Evolutionary conservation across 331 rosid species (phyloP).

Genomic region (Prunus yedoensis): DNA sequence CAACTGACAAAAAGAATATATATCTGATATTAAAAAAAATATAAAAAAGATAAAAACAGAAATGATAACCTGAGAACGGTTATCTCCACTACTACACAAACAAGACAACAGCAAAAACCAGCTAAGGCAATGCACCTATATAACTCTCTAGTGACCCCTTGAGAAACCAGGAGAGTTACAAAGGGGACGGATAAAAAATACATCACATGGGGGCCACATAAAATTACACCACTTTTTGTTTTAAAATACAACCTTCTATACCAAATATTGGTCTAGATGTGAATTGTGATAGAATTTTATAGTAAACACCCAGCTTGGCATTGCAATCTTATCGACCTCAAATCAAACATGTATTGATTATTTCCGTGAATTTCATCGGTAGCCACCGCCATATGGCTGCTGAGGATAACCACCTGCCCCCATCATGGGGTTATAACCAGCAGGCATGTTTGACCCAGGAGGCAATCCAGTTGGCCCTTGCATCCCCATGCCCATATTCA

Average conservation of each 20-base stretch:
- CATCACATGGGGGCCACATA: constrained; percentile 45
- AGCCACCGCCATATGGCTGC: constrained; percentile 74
- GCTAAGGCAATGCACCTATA: background rate
- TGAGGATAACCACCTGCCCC: constrained; percentile 76
- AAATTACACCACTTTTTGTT: constrained; percentile 32
- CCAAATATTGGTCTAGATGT: constrained; percentile 37
- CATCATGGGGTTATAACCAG: constrained; percentile 76
- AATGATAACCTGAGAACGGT: background rate
- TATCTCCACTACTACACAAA: background rate
- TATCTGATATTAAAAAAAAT: background rate
- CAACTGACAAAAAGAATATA: constrained; percentile 5
- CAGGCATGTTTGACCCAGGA: constrained; percentile 65
- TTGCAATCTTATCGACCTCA: constrained; percentile 27
- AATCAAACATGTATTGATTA: constrained; percentile 11
- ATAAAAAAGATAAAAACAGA: background rate
- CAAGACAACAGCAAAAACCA: constrained; percentile 1
- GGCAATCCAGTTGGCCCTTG: constrained; percentile 63
- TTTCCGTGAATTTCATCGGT: constrained; percentile 44
- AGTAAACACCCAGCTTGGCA: constrained; percentile 20
- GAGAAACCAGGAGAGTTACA: background rate
- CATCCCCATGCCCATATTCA: constrained; percentile 83
- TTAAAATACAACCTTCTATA: constrained; percentile 43
- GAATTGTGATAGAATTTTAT: background rate
- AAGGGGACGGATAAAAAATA: constrained; percentile 32
- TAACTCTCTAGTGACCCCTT: background rate